Evolutionary conservation across 768 basidiomycete species (phyloP), one percentile per base, ranked within the genome.

Genomic region (Astraeus odoratus): DNA sequence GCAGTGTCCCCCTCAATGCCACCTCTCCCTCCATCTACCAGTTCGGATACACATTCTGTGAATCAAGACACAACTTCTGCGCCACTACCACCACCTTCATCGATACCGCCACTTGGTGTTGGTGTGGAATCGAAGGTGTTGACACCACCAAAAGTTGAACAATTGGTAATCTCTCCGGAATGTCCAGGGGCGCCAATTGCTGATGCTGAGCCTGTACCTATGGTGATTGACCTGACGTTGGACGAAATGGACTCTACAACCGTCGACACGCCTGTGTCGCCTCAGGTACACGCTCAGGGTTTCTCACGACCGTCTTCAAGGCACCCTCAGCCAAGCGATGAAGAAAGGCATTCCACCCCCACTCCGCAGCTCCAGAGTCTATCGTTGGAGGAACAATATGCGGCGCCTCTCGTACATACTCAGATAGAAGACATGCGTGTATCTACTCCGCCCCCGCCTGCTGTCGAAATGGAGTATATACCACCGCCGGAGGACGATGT

Each of bases 361-460:
- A 41, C 39, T 9, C 39, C 25, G 18, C 39, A 27, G 18, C 24
- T 29, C n/a, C 25, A 29, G 18, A 29, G 20, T 29, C 39, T 41
- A 26, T 30, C 25, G 26, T 19, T 41, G 26, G 39, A 29, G 12
- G 37, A 39, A n/a, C 37, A 6, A 5, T 23, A n/a, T 15, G 3
- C 25, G 15, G 37, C 23, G 16, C 37, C 37, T 3, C 36, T 15
- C 26, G 15, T 27, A 4, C 22, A 23, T 15, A 22, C 37, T 23
- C 20, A n/a, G 20, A 16, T 27, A 9, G 44, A 39, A 43, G 64
- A 60, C 47, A 49, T 51, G 23, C 53, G 44, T 27, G 58, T 64
- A 57, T 20, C 41, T 13, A 57, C 49, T 43, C 56, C 47, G 8
- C 29, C 44, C 43, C 30, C 48, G 10, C 39, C 45, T n/a, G 19